phyloP scores from a whole-genome alignment of 345 rosid species.

The Raphanus raphanistrum region DNA sequence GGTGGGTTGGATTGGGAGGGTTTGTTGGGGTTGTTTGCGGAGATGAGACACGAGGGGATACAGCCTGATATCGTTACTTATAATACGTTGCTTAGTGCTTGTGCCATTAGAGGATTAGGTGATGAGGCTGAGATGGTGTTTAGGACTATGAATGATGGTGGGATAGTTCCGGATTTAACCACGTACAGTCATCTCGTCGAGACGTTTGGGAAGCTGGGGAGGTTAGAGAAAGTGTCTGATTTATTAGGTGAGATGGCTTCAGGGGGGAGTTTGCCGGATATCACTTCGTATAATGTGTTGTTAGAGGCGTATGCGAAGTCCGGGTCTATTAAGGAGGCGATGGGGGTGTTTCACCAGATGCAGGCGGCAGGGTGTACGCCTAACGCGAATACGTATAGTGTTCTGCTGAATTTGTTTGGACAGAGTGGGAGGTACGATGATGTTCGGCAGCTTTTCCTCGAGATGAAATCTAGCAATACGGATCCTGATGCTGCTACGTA shows the following conservation, averaged over 20 bases:
- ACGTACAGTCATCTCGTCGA: constrained; percentile 76
- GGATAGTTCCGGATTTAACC: constrained; percentile 77
- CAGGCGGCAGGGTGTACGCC: constrained; percentile 79
- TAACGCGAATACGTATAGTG: constrained; percentile 71
- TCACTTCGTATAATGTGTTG: constrained; percentile 76
- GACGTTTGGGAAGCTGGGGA: constrained; percentile 67
- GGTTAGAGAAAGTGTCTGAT: constrained; percentile 68
- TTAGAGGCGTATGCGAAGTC: constrained; percentile 69
- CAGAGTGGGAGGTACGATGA: constrained; percentile 76
- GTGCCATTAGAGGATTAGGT: constrained; percentile 80
- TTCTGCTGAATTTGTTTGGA: constrained; percentile 79
- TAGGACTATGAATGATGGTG: constrained; percentile 90
- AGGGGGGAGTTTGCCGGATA: constrained; percentile 79
- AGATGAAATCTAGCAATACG: constrained; percentile 89
- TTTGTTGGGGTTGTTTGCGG: constrained; percentile 83
- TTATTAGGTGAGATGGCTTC: constrained; percentile 78
- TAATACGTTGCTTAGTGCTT: constrained; percentile 86
- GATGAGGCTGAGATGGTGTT: constrained; percentile 95
- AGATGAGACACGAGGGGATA: constrained; percentile 92
- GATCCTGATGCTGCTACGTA: constrained; percentile 86
- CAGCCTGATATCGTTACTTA: constrained; percentile 90
- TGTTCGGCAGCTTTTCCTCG: constrained; percentile 85
- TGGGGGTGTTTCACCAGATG: constrained; percentile 85
- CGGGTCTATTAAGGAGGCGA: constrained; percentile 76
- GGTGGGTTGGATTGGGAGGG: constrained; percentile 97